phyloP scores from a whole-genome alignment of 768 basidiomycete genomes.

The Pisolithus sp. region DNA sequence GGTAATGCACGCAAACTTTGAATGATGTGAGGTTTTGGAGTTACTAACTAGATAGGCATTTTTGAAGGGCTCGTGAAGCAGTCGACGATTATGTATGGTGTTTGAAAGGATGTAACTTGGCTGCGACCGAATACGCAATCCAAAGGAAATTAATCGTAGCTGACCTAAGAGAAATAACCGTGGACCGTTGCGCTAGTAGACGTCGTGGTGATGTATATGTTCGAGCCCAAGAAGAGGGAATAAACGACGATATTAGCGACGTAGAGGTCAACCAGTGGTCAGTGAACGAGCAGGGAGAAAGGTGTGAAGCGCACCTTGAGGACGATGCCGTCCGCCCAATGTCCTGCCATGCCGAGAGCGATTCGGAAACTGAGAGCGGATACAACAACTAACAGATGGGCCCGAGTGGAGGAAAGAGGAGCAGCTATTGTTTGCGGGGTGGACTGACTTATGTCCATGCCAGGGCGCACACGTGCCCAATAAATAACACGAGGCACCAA shows the following conservation, averaged over 20 bases:
- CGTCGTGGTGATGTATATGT: conserved; percentile 72
- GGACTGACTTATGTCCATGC: conserved; percentile 20
- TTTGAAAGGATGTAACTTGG: no score
- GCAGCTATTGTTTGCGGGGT: neutral
- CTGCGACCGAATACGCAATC: no score
- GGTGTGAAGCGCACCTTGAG: conserved; percentile 53
- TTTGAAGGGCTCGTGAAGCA: no score
- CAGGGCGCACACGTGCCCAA: neutral
- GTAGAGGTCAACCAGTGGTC: conserved; percentile 22
- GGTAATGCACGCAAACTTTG: no score
- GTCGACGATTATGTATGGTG: no score
- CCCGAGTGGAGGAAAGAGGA: conserved; percentile 11
- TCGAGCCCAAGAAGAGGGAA: conserved; percentile 82
- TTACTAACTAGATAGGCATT: no score
- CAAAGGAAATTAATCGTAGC: no score
- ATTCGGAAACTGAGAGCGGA: neutral
- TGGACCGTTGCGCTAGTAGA: conserved; percentile 42
- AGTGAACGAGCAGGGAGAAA: neutral
- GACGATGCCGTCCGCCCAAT: conserved; percentile 73
- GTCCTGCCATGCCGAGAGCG: conserved; percentile 42
- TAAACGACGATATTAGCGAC: conserved; percentile 79
- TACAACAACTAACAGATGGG: neutral
- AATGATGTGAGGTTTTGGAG: no score
- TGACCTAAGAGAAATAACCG: no score
- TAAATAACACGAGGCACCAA: conserved; percentile 17